Evolutionary conservation across 2,329 filamentous ascomycete genomes (phyloP).

Genomic region (Neophaeococcomyces aloes): DNA sequence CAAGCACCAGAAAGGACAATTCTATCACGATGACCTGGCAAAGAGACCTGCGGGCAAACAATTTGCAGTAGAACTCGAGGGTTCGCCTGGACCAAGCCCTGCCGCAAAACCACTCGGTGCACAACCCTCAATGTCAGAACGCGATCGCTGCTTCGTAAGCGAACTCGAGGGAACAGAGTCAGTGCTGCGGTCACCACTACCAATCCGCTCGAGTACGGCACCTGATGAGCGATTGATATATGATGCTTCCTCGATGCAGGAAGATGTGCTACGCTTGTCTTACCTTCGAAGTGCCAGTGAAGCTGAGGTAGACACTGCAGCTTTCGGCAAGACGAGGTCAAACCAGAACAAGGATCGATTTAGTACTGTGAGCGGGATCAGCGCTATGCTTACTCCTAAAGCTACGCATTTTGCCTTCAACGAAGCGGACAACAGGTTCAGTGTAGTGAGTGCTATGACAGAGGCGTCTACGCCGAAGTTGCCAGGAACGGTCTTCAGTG

Average conservation of each 20-base stretch:
- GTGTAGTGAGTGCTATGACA: conserved; percentile 4
- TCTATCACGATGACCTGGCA: conserved; percentile 4
- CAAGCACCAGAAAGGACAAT: conserved; percentile 6
- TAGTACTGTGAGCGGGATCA: background rate
- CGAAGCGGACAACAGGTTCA: conserved; percentile 2
- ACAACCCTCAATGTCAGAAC: too few species aligned
- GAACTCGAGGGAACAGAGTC: too few species aligned
- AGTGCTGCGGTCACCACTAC: too few species aligned
- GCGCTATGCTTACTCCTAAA: conserved; percentile 3
- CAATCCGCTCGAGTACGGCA: background rate
- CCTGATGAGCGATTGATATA: background rate
- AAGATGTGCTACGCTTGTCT: background rate
- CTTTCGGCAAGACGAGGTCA: too few species aligned
- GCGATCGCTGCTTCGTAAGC: too few species aligned
- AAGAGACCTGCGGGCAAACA: conserved; percentile 3
- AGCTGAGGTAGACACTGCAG: too few species aligned
- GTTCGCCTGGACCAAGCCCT: background rate
- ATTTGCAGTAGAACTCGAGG: conserved; percentile 3
- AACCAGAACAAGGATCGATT: background rate
- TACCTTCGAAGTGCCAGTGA: background rate
- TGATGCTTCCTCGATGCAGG: background rate
- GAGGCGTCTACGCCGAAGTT: background rate
- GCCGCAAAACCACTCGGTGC: background rate
- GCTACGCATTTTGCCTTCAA: conserved; percentile 4
- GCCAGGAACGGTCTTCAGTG: background rate